Evolutionary conservation across 2,329 filamentous ascomycete species (phyloP), one percentile per base, ranked within the genome.

Genomic region (Chaetomiaceae sp.): DNA sequence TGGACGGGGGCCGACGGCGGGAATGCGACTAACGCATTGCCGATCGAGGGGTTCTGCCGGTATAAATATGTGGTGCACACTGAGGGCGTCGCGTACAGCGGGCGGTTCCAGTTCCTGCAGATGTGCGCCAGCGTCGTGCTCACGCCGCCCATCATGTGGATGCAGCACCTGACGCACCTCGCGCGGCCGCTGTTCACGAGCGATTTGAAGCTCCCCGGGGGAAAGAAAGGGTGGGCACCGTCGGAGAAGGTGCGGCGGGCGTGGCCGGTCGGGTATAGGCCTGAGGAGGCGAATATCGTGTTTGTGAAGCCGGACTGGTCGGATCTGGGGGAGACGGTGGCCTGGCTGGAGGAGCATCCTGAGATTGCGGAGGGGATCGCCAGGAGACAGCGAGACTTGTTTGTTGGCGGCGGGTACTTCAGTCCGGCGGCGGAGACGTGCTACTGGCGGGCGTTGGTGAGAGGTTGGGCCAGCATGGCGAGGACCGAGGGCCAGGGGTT

Each of bases 41-140:
- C 55, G 8, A 72, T 77, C 53, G 67, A 73, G 50, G 72, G 72
- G 38, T 77, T 77, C 50, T 77, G 74, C 60, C 61, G 61, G 44
- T 72, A 73, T 59, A 69, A 67, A 45, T 76, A 76, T 58, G 62
- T 77, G 34, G 59, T 76, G 20, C 69, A 76, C 58, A 76, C 73
- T 6, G 74, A 77, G 61, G 74, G 74, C 6, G 63, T 77, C n/a
- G 68, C 72, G 4, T 77, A 77, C 61, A 72, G 67, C 44, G 74
- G 74, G 1, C 68, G 73, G 11, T 68, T 77, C 47, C 71, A 70
- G 49, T 75, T 71, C 55, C 68, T 75, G 57, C 71, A 72, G 60
- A 67, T 75, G 39, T 77, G 74, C 56, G 64, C 57, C 9, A 71
- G 67, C 51, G 69, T 76, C 0, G 62, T 75, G 3, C 54, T 77